These are phyloP conservation scores for Halophytophthora batemanensis DNA, from an alignment of 352 stramenopile genomes.

Conservation along the genomic window DNA sequence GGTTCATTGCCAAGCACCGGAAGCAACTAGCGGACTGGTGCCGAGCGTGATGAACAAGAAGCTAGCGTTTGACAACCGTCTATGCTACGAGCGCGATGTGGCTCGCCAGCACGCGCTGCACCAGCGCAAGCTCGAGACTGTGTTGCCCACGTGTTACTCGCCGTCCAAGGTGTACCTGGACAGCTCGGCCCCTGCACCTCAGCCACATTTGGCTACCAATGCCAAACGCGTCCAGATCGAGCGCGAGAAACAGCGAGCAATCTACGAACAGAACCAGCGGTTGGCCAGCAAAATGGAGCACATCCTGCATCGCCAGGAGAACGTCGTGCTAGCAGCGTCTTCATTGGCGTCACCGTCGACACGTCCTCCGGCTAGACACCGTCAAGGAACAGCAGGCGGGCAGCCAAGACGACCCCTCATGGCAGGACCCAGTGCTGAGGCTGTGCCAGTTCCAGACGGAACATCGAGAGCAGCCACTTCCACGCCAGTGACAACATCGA, in stretches of 20 bases:
- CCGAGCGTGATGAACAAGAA: slow-evolving; percentile 58
- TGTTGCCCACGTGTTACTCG: slow-evolving; percentile 56
- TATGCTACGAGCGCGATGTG: slow-evolving; percentile 82
- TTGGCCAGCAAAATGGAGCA: slow-evolving; percentile 71
- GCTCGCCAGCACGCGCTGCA: slow-evolving; percentile 56
- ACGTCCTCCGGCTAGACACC: not conserved
- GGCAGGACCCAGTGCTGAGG: slow-evolving; percentile 1
- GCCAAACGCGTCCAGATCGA: slow-evolving; percentile 62
- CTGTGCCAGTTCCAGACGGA: slow-evolving; percentile 2
- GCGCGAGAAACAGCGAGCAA: slow-evolving; percentile 53
- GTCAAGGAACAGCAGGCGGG: not conserved
- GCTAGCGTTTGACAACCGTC: slow-evolving; percentile 74
- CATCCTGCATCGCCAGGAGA: slow-evolving; percentile 64
- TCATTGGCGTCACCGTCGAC: slow-evolving; percentile 13
- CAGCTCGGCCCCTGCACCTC: slow-evolving; percentile 41
- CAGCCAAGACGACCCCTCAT: slow-evolving; percentile 2
- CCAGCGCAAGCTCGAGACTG: slow-evolving; percentile 58
- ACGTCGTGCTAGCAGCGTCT: slow-evolving; percentile 41
- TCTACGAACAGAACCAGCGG: slow-evolving; percentile 69
- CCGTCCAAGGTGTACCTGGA: slow-evolving; percentile 62
- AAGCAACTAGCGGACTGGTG: not conserved
- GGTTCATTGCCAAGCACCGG: too few relatives aligned
- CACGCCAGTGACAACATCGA: slow-evolving; percentile 11
- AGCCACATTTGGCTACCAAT: slow-evolving; percentile 48
- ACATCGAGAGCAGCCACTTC: not conserved